Percentiles rank a stretch among this genome's conserved stretches.
Conservation (phyloP, 2,329 filamentous ascomycete genomes). For the Fusarium transvaalense region DNA sequence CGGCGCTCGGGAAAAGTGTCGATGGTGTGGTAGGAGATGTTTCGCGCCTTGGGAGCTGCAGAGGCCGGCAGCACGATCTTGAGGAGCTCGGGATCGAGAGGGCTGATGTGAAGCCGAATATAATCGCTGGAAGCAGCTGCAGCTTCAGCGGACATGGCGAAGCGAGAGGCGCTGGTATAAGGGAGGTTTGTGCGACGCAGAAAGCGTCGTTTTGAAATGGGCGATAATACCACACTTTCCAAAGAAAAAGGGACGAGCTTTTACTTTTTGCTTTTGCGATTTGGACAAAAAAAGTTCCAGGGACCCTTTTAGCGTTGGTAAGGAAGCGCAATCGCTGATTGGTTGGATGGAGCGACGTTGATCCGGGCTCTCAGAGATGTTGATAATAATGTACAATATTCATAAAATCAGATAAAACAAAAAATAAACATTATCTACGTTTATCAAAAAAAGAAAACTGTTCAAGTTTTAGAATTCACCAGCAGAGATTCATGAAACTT, state of each 20-base stretch:
- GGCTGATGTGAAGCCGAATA: slow-evolving; percentile 82
- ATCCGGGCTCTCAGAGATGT: slow-evolving; percentile 32
- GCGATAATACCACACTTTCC: slow-evolving; percentile 6
- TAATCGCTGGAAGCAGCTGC: slow-evolving; percentile 46
- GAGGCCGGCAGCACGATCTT: slow-evolving; percentile 77
- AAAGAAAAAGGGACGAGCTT: slow-evolving; percentile 37
- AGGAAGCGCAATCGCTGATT: slow-evolving; percentile 34
- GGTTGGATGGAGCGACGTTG: slow-evolving; percentile 44
- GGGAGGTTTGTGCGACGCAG: slow-evolving; percentile 39
- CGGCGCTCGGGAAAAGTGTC: slow-evolving; percentile 90
- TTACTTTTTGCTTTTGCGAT: slow-evolving; percentile 31
- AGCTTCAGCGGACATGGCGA: slow-evolving; percentile 46
- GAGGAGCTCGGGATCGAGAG: slow-evolving; percentile 81
- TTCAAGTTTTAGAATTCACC: slow-evolving; percentile 5
- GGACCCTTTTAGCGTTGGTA: slow-evolving; percentile 13
- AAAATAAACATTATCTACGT: slow-evolving; percentile 14
- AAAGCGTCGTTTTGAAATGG: slow-evolving; percentile 23
- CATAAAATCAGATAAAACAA: slow-evolving; percentile 6
- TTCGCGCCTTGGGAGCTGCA: slow-evolving; percentile 74
- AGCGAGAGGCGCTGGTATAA: slow-evolving; percentile 19
- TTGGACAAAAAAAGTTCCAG: slow-evolving; percentile 42
- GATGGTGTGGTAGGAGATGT: slow-evolving; percentile 88
- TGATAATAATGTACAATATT: background rate
- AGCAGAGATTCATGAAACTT: slow-evolving; percentile 11
- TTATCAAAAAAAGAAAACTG: background rate